phyloP scores from a whole-genome alignment of 352 stramenopile genomes.

The Globisporangium abappressorium region DNA sequence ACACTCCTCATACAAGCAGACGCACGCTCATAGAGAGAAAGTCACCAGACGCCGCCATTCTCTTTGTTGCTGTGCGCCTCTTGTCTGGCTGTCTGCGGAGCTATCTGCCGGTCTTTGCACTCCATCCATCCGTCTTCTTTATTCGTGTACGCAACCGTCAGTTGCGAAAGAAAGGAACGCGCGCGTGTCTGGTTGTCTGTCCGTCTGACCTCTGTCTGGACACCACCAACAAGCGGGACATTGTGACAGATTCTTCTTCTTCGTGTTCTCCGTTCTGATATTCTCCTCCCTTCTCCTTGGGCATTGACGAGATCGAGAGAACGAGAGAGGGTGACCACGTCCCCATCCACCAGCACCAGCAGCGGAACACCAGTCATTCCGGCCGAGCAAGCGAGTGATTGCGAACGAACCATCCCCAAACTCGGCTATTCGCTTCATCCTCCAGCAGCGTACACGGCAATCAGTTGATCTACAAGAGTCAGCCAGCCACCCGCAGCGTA shows the following conservation, averaged over 20 bases:
- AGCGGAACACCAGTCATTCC: slow-evolving; percentile 11
- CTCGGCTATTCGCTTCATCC: neutral
- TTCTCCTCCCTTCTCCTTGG: neutral
- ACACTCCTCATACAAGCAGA: neutral
- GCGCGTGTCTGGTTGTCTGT: slow-evolving; percentile 6
- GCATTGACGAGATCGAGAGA: neutral
- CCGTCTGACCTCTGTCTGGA: neutral
- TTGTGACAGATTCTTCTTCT: slow-evolving; percentile 6
- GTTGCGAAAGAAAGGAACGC: neutral
- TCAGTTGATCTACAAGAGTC: neutral
- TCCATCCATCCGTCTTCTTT: neutral
- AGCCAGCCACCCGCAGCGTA: neutral
- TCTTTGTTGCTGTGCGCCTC: neutral
- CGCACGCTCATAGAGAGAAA: neutral
- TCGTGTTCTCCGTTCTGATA: slow-evolving; percentile 9
- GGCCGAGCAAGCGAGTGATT: neutral
- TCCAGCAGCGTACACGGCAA: neutral
- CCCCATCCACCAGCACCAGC: neutral
- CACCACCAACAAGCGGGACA: neutral
- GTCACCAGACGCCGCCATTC: neutral
- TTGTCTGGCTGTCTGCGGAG: neutral
- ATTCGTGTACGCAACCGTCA: neutral
- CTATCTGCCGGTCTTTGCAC: neutral
- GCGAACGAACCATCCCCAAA: slow-evolving; percentile 1
- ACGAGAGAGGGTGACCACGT: neutral